Percentiles rank a stretch among this genome's conserved stretches.
Evolutionary conservation across 805 yeast species (phyloP).

Genomic region (Candida wancherniae): DNA sequence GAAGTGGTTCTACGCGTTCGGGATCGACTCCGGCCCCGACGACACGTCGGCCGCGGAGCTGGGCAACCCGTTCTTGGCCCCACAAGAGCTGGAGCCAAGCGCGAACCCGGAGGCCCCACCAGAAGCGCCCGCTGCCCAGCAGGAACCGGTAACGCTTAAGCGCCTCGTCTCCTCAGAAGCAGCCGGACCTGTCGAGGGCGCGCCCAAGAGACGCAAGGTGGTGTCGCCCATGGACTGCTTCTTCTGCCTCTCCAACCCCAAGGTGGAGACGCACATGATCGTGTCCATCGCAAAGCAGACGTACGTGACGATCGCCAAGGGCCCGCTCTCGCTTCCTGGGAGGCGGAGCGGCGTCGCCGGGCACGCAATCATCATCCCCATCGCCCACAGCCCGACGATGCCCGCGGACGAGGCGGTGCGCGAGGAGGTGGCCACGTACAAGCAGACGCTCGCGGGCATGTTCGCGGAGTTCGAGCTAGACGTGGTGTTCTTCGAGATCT

Average conservation of each 20-base stretch:
- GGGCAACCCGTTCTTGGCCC: constrained; percentile 22
- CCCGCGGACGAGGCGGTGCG: constrained; percentile 6
- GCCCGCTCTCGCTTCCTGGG: constrained; percentile 63
- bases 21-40: constrained; percentile 19
- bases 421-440: constrained; percentile 44
- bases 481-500: constrained; percentile 67
- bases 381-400: constrained; percentile 57
- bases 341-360: constrained; percentile 59
- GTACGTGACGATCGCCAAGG: constrained; percentile 78
- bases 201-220: constrained; percentile 19
- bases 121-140: neutral
- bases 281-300: constrained; percentile 63
- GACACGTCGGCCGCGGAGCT: constrained; percentile 10
- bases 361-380: constrained; percentile 76
- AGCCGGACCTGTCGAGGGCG: neutral
- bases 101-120: constrained; percentile 4
- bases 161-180: neutral
- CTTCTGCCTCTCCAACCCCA: constrained; percentile 78
- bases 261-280: constrained; percentile 74
- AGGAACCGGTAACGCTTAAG: neutral
- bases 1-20: constrained; percentile 74
- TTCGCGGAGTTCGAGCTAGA: constrained; percentile 38
- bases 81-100: too few species aligned
- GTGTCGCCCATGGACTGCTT: constrained; percentile 66
- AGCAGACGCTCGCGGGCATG: constrained; percentile 46